Base-by-base conservation (phyloP, 1,284 basidiomycete species). In the Cryptococcus sp. region DNA sequence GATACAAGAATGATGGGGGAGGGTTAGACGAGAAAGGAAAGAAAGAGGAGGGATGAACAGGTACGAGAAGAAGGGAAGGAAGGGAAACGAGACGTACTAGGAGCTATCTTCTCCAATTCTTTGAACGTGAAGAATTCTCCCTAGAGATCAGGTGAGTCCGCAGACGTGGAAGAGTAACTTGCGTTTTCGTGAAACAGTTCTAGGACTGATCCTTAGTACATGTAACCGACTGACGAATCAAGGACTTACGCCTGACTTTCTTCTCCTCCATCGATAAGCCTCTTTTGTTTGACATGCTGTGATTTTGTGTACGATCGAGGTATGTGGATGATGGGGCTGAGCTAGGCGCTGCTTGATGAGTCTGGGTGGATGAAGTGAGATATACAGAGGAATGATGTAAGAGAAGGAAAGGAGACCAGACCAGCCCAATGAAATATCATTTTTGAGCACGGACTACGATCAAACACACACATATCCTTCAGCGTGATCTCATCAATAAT, bases 151-250 rank as follows among this genome's bases (percentile, higher is more conserved):
- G 54, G 4, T 18, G 13, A 22, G 23, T 19, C 37, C 31, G 32
- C 31, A 1, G 11, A 9, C 19, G 32, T n/a, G 22, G 13, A 10
- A 19, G 4, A 24, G 19, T 5, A 41, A 66, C 81, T 60, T 63
- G 87, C 90, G 11, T 85, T 85, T 72, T 93, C 90, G 66, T 91
- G 88, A 67, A 93, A 91, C 62, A 92, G 86, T 73, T 92, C 89
- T 18, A 92, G 74, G 52, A 93, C 71, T 74, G 52, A n/a, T n/a
- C n/a, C n/a, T n/a, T n/a, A n/a, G n/a, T n/a, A n/a, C n/a, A n/a
- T n/a, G n/a, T n/a, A n/a, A n/a, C n/a, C n/a, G n/a, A n/a, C n/a
- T n/a, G n/a, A n/a, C n/a, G n/a, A n/a, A n/a, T n/a, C n/a, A n/a
- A n/a, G n/a, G n/a, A 54, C 72, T 54, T 42, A 72, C 73, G 70